These are phyloP conservation scores for Ophiostoma himal-ulmi DNA, from an alignment of 2,329 filamentous ascomycete species.

Conservation along the genomic window DNA sequence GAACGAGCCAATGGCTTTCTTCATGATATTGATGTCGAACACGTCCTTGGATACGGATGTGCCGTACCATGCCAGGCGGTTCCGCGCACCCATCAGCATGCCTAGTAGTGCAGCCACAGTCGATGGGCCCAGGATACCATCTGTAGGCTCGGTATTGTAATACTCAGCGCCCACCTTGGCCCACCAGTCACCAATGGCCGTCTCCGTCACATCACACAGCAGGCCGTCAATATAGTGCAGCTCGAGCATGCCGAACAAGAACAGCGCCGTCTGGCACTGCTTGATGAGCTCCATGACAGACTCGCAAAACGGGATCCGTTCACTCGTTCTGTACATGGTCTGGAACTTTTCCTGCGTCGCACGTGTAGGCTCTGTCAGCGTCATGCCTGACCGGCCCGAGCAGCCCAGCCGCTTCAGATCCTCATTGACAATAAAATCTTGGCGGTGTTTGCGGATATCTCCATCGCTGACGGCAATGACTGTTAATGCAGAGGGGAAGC, in stretches of 20 bases:
- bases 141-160: slow-evolving; percentile 86
- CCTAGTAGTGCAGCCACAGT: slow-evolving; percentile 85
- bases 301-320: slow-evolving; percentile 69
- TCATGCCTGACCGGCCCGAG: slow-evolving; percentile 81
- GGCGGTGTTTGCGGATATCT: slow-evolving; percentile 71
- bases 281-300: slow-evolving; percentile 86
- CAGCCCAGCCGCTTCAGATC: slow-evolving; percentile 88
- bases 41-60: slow-evolving; percentile 84
- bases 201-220: slow-evolving; percentile 88
- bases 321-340: slow-evolving; percentile 81
- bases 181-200: slow-evolving; percentile 92
- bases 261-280: slow-evolving; percentile 81
- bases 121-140: slow-evolving; percentile 86
- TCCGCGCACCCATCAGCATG: slow-evolving; percentile 81
- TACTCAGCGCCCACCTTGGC: slow-evolving; percentile 85
- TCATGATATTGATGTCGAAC: slow-evolving; percentile 77
- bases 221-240: slow-evolving; percentile 85
- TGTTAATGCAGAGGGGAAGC: slow-evolving; percentile 84
- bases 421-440: slow-evolving; percentile 89
- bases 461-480: slow-evolving; percentile 88
- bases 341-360: slow-evolving; percentile 88
- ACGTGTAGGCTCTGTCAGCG: slow-evolving; percentile 67
- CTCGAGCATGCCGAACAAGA: slow-evolving; percentile 82
- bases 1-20: slow-evolving; percentile 78
- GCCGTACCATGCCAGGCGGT: slow-evolving; percentile 77